These are phyloP conservation scores for Ramaria sp. DNA, from an alignment of 768 basidiomycete species.

Conservation along the genomic window DNA sequence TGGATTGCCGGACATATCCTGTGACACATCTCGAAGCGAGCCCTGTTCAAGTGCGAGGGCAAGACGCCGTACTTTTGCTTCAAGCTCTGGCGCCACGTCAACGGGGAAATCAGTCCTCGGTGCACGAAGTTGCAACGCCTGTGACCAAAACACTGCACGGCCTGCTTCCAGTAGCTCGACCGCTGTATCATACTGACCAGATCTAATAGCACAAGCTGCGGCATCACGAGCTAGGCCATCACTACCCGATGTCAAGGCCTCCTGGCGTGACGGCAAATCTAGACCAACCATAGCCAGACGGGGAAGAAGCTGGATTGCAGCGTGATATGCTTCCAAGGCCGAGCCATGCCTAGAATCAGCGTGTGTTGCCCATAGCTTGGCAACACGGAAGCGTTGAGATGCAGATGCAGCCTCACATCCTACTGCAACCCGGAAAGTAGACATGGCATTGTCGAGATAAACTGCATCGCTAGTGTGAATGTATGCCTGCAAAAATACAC, in stretches of 20 bases:
- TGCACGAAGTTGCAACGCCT: slow-evolving; percentile 15
- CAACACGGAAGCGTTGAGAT: background rate
- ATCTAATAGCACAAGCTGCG: slow-evolving; percentile 18
- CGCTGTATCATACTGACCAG: slow-evolving; percentile 16
- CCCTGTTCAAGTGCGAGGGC: background rate
- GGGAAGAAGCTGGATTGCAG: slow-evolving; percentile 18
- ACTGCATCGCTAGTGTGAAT: background rate
- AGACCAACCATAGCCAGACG: slow-evolving; percentile 12
- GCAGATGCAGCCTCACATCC: background rate
- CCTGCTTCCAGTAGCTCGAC: slow-evolving; percentile 23
- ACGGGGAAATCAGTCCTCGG: slow-evolving; percentile 13
- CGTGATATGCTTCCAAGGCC: slow-evolving; percentile 21
- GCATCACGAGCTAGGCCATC: slow-evolving; percentile 18
- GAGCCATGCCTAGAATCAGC: slow-evolving; percentile 15
- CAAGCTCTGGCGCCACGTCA: background rate
- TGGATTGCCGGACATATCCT: background rate
- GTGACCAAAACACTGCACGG: slow-evolving; percentile 26
- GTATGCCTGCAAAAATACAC: background rate
- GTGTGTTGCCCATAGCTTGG: background rate
- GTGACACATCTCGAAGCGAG: too few relatives aligned
- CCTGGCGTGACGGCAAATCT: slow-evolving; percentile 14
- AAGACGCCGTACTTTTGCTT: slow-evolving; percentile 15
- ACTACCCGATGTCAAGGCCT: slow-evolving; percentile 12
- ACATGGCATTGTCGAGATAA: background rate
- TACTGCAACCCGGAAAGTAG: background rate